phyloP scores from a whole-genome alignment of 805 yeast genomes.

The Teunomyces aglyptinius region DNA sequence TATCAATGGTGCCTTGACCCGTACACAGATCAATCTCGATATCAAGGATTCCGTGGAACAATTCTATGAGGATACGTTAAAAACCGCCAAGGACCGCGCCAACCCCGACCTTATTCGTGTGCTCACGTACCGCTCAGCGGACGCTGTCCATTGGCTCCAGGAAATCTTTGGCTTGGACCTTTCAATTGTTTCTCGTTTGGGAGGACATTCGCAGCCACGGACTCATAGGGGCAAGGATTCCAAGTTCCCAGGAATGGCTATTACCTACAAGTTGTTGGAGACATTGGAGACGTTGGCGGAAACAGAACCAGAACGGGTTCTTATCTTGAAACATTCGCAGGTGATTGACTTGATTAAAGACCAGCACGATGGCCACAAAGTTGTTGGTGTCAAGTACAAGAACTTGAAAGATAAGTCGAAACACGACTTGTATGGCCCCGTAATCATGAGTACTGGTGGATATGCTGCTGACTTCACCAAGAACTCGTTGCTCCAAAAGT shows the following conservation, averaged over 20 bases:
- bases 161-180: conserved; percentile 59
- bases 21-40: conserved; percentile 50
- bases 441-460: conserved; percentile 63
- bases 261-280: conserved; percentile 53
- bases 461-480: conserved; percentile 63
- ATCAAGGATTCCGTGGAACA: conserved; percentile 56
- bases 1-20: conserved; percentile 69
- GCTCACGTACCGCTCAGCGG: conserved; percentile 58
- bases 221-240: conserved; percentile 77
- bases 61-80: conserved; percentile 65
- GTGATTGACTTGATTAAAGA: conserved; percentile 39
- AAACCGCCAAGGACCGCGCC: conserved; percentile 63
- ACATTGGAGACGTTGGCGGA: conserved; percentile 47
- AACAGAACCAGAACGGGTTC: conserved; percentile 39
- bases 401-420: conserved; percentile 31
- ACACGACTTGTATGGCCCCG: conserved; percentile 49
- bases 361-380: conserved; percentile 22
- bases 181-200: conserved; percentile 68
- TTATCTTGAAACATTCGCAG: conserved; percentile 23
- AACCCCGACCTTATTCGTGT: conserved; percentile 57
- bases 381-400: conserved; percentile 31
- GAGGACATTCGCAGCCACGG: conserved; percentile 79
- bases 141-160: conserved; percentile 74
- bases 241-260: conserved; percentile 65
- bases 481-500: conserved; percentile 51